phyloP scores from a whole-genome alignment of 177 flowering plant genomes.

The Vitis hybrid region DNA sequence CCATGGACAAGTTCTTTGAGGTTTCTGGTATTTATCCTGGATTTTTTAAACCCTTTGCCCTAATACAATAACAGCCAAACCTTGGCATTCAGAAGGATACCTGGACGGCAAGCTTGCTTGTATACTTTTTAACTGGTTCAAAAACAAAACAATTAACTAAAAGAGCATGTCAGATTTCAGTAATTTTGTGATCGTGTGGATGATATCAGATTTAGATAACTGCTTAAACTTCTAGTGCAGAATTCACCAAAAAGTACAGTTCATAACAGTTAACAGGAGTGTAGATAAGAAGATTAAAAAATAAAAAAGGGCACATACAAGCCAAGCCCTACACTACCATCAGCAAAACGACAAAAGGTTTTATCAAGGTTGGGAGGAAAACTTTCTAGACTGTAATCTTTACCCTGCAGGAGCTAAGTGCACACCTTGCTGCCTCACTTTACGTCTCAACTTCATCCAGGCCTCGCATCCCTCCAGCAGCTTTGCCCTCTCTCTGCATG shows the following conservation, averaged over 20 bases:
- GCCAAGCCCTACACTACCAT: constrained; percentile 9
- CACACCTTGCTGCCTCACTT: neutral
- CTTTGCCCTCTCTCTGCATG: neutral
- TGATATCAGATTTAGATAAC: too few species aligned
- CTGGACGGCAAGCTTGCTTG: too few species aligned
- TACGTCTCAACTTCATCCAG: constrained; percentile 6
- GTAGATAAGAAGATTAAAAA: constrained; percentile 1
- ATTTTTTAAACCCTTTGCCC: too few species aligned
- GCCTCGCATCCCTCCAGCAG: neutral
- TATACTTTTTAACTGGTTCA: too few species aligned
- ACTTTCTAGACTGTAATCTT: neutral
- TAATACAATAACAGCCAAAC: too few species aligned
- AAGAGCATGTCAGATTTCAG: too few species aligned
- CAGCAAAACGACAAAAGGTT: constrained; percentile 7
- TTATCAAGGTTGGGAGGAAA: neutral
- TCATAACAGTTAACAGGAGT: constrained; percentile 1
- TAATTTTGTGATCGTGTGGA: too few species aligned
- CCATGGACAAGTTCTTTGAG: too few species aligned
- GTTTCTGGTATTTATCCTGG: too few species aligned
- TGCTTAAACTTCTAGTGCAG: too few species aligned
- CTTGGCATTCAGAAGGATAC: too few species aligned
- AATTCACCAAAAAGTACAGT: constrained; percentile 9
- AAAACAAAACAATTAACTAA: too few species aligned
- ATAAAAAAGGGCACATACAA: neutral
- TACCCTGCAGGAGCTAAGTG: constrained; percentile 7